These are phyloP conservation scores for Paecilomyces niveus DNA, from an alignment of 2,329 filamentous ascomycete genomes.

Conservation along the genomic window DNA sequence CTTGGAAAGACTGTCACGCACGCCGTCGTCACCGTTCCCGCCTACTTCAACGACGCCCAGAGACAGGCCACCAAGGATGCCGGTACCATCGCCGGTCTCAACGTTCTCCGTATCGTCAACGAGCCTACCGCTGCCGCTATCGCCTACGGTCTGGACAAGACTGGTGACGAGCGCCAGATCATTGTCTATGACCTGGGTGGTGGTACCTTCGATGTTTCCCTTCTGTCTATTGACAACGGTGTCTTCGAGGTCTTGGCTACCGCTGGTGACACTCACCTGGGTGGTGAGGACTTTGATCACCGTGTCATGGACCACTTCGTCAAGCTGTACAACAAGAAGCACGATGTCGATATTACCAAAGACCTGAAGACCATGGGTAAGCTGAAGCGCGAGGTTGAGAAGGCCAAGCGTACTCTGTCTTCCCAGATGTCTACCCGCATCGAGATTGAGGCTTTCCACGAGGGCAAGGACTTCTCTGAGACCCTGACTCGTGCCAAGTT, in stretches of 20 bases:
- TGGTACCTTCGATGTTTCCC: conserved; percentile 91
- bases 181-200: conserved; percentile 91
- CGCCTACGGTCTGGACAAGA: conserved; percentile 89
- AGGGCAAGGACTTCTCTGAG: conserved; percentile 97
- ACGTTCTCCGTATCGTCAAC: conserved; percentile 93
- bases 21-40: conserved; percentile 82
- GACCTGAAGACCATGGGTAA: conserved; percentile 98
- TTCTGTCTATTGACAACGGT: conserved; percentile 83
- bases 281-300: conserved; percentile 99
- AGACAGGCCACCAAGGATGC: conserved; percentile 95
- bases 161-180: conserved; percentile 74
- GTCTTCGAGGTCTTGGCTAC: conserved; percentile 93
- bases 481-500: conserved; percentile 98
- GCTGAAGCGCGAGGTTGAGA: conserved; percentile 98
- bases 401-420: conserved; percentile 97
- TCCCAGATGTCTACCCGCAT: conserved; percentile 89
- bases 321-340: conserved; percentile 99
- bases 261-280: conserved; percentile 92
- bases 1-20: conserved; percentile 55
- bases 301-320: conserved; percentile 92
- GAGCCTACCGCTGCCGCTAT: conserved; percentile 93
- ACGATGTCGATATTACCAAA: conserved; percentile 85
- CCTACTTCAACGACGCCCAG: conserved; percentile 99
- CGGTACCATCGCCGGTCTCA: conserved; percentile 83
- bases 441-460: conserved; percentile 95